These are phyloP conservation scores for Kluyveromyces marxianus DNA, from an alignment of 1,139 yeast species.

Conservation along the genomic window DNA sequence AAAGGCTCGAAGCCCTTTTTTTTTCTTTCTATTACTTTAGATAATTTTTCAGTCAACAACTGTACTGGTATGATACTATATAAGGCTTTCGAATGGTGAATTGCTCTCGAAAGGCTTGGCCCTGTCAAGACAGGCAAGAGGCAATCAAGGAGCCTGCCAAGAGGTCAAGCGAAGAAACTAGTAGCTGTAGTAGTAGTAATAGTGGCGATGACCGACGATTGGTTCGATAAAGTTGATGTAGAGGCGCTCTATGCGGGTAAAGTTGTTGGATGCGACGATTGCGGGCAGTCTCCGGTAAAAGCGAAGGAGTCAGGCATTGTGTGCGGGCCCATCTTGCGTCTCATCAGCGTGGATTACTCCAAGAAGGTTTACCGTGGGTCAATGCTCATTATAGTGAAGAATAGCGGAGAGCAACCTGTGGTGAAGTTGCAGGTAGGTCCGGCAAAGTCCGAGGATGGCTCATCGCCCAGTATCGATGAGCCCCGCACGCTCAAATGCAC, in stretches of 20 bases:
- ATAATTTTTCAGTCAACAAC: no score
- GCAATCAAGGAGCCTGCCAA: no score
- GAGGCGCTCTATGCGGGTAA: conserved; percentile 14
- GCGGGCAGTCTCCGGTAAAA: conserved; percentile 18
- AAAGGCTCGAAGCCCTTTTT: no score
- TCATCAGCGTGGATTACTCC: conserved; percentile 48
- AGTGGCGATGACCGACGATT: not conserved
- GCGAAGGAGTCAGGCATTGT: conserved; percentile 17
- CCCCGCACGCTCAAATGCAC: conserved; percentile 42
- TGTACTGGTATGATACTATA: no score
- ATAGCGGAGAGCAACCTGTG: not conserved
- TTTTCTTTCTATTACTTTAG: no score
- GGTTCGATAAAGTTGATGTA: not conserved
- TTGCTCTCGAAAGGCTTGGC: no score
- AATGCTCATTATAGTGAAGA: conserved; percentile 36
- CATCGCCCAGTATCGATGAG: conserved; percentile 21
- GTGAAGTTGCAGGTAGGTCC: conserved; percentile 8
- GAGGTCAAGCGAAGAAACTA: no score
- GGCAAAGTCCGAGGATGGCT: conserved; percentile 21
- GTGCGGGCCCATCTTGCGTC: conserved; percentile 74
- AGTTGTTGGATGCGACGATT: conserved; percentile 18
- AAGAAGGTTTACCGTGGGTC: conserved; percentile 53
- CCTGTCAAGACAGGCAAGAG: no score
- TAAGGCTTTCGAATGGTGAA: no score
- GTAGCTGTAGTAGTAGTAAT: no score